Evolutionary conservation across 108 stramenopile species (phyloP), one percentile per base, ranked within the genome.

Genomic region (Nitzschia sp.): DNA sequence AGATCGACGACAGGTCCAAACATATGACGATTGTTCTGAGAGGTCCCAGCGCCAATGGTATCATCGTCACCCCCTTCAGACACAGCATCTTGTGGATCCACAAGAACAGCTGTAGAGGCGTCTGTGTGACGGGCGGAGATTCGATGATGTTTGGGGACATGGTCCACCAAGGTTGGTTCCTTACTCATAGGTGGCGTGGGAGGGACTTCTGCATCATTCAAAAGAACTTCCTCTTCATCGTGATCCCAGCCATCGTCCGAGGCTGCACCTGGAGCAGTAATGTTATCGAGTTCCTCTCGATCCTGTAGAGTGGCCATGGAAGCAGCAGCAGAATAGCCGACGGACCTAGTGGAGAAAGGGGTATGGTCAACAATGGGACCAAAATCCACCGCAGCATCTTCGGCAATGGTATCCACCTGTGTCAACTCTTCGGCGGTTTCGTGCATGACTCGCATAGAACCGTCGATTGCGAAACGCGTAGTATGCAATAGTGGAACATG

Each of bases 281-380:
- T 62, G 34, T 71, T 71, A 40, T 71, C 70, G 11, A 57, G 8
- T 10, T 65, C 63, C 46, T 67, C 70, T 22, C 52, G 59, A 19
- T 44, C 44, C 21, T 41, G 53, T 1, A 26, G 37, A 12, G 66
- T 60, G 10, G 44, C 20, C 51, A 79, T 53, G 54, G 73, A 74
- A 2, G 57, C 80, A 26, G 48, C 75, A 6, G 72, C 71, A 10
- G 80, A 76, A 19, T 24, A 24, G 44, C 63, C 71, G 5, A n/a
- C 21, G 0, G 63, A 55, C 10, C 22, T 8, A 14, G 42, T 41
- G 17, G 55, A 62, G 21, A 67, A 69, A 20, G 79, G 79, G 10
- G 74, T 76, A 37, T 81, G 80, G 65, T 76, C 75, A 34, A 81
- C 80, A 20, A 81, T 56, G 41, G 71, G 65, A 34, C 78, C 65